Base-by-base conservation (phyloP, 345 rosid species). In the Gossypium rotundifolium region DNA sequence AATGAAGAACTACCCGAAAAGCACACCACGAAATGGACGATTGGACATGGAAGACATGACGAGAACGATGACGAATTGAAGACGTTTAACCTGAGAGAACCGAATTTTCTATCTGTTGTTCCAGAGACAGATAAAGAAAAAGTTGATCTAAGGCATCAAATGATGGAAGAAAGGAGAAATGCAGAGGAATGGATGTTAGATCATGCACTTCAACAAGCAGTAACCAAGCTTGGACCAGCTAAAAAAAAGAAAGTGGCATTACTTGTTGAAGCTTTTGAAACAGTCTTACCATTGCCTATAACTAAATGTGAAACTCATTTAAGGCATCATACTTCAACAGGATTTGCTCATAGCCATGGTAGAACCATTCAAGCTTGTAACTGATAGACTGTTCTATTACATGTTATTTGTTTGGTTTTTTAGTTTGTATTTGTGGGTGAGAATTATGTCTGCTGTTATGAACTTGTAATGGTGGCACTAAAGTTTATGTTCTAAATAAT, bases 151-250 rank as follows among this genome's bases (percentile, higher is more conserved):
- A 87, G 81, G 91, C 98, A 93, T 78, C 98, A 84, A 67, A 84
- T 79, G 77, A 81, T 76, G 57, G 89, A 85, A 67, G 97, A 87
- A 54, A 93, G 88, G 87, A 93, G 77, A 82, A 88, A 84, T 75
- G 78, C 93, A 11, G 95, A 91, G 69, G 97, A 96, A 76, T 93
- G 98, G 99, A 96, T 93, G 99, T 74, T 93, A 53, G 98, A 96
- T 83, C 79, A 84, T 69, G 92, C 96, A 45, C 91, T 96, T 70
- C 92, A 84, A 77, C 88, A 84, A 78, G 85, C 92, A 1, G 95
- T 96, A 62, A 84, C 86, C 54, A 88, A 86, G 77, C 94, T 96
- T 61, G 93, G 89, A 42, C 85, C 97, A 12, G 93, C 91, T 51
- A 84, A 88, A 80, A 90, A 88, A 80, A 89, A 82, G 78, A 96